phyloP scores from a whole-genome alignment of 2,329 filamentous ascomycete genomes.

The Exutisphaerella laricina region DNA sequence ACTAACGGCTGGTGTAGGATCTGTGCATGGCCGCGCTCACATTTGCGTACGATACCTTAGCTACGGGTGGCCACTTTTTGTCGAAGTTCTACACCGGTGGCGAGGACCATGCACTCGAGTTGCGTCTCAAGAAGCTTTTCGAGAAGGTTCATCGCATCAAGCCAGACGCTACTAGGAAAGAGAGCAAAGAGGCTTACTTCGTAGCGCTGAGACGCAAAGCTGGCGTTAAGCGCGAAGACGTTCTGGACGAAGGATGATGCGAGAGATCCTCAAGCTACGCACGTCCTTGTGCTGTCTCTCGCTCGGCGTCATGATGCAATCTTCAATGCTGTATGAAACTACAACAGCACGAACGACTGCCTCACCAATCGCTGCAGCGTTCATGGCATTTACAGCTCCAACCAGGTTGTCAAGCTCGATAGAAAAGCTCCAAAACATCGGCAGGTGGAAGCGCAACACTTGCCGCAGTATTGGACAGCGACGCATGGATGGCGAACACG shows the following conservation, averaged over 20 bases:
- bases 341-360: too few relatives aligned
- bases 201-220: constrained; percentile 68
- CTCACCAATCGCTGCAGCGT: too few relatives aligned
- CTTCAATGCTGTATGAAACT: too few relatives aligned
- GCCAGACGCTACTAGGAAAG: constrained; percentile 81
- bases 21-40: constrained; percentile 78
- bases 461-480: too few relatives aligned
- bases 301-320: too few relatives aligned
- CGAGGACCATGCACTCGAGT: constrained; percentile 77
- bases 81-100: constrained; percentile 96
- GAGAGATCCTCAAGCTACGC: too few relatives aligned
- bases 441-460: too few relatives aligned
- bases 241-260: constrained; percentile 32
- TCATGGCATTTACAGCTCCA: too few relatives aligned
- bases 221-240: constrained; percentile 41
- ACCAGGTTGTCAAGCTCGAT: too few relatives aligned
- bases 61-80: constrained; percentile 78
- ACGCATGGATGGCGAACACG: too few relatives aligned
- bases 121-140: constrained; percentile 69
- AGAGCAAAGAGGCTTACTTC: constrained; percentile 70
- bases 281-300: not conserved
- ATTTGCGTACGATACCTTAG: constrained; percentile 81
- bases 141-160: constrained; percentile 78
- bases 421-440: too few relatives aligned
- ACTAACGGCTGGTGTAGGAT: constrained; percentile 56